Conservation (phyloP, 2,329 filamentous ascomycete genomes). For the Talaromyces pinophilus region DNA sequence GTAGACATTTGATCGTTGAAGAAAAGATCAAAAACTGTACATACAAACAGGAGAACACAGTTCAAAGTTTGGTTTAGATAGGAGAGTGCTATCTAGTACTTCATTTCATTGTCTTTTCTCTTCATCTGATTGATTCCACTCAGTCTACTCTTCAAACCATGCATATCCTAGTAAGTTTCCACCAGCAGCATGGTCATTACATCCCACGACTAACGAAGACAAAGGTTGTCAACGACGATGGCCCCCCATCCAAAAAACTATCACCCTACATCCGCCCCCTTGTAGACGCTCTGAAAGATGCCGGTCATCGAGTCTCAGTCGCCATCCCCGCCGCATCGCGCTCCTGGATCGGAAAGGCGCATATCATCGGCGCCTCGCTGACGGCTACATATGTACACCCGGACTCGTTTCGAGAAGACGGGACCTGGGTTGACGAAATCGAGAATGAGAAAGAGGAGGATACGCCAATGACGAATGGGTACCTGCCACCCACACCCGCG, state of each 20-base stretch:
- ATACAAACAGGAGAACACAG: constrained; percentile 2
- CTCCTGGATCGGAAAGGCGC: constrained; percentile 95
- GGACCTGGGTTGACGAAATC: constrained; percentile 48
- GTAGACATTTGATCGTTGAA: constrained; percentile 7
- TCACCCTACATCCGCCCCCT: constrained; percentile 75
- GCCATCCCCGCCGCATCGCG: constrained; percentile 84
- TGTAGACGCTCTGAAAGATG: constrained; percentile 65
- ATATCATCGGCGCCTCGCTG: constrained; percentile 83
- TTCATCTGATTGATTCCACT: neutral
- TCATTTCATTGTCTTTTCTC: constrained; percentile 5
- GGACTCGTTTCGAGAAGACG: constrained; percentile 55
- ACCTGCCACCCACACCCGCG: constrained; percentile 15
- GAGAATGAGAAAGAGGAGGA: neutral
- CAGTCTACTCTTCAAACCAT: constrained; percentile 7
- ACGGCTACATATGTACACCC: constrained; percentile 77
- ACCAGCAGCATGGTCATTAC: neutral
- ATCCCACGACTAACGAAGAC: neutral
- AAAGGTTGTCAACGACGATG: constrained; percentile 66
- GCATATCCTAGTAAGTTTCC: constrained; percentile 22
- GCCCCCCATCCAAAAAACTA: constrained; percentile 69
- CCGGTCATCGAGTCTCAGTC: constrained; percentile 81
- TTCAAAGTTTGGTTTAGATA: neutral
- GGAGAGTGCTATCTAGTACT: constrained; percentile 10
- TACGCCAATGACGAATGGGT: neutral
- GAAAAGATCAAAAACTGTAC: constrained; percentile 4